These are phyloP conservation scores for Scalesia atractyloides DNA, from an alignment of 129 eudicot species.

Conservation along the genomic window DNA sequence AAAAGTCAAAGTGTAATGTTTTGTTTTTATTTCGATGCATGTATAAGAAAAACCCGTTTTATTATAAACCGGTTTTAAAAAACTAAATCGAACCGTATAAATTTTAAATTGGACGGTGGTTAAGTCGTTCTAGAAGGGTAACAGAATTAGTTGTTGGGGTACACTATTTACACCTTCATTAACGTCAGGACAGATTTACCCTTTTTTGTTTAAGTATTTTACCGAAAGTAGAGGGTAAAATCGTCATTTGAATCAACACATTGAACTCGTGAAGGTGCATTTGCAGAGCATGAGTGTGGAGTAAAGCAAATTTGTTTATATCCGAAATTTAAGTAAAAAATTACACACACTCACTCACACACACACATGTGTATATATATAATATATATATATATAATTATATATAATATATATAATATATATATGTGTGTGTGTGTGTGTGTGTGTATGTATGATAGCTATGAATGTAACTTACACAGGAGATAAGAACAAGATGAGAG, in stretches of 20 bases:
- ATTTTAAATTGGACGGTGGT: no score
- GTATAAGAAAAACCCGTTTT: no score
- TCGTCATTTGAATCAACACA: constrained; percentile 18
- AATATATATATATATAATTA: not conserved
- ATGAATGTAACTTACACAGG: constrained; percentile 38
- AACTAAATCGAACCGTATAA: no score
- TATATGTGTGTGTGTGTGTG: not conserved
- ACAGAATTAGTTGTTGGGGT: constrained; percentile 23
- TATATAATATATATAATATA: no score
- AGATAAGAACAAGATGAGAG: constrained; percentile 44
- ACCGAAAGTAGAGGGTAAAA: constrained; percentile 14
- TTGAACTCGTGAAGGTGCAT: constrained; percentile 35
- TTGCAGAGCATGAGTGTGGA: constrained; percentile 27
- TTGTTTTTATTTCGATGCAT: no score
- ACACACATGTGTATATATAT: no score
- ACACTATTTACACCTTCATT: constrained; percentile 22
- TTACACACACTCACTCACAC: not conserved
- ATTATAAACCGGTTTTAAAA: no score
- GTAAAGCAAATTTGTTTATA: not conserved
- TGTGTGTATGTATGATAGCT: not conserved
- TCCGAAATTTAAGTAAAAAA: not conserved
- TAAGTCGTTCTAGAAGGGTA: no score
- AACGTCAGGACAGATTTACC: constrained; percentile 2
- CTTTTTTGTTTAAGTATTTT: not conserved
- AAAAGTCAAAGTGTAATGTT: constrained; percentile 1